Base-by-base conservation (phyloP, 1,139 yeast genomes). In the Pneumocystis sp. region DNA sequence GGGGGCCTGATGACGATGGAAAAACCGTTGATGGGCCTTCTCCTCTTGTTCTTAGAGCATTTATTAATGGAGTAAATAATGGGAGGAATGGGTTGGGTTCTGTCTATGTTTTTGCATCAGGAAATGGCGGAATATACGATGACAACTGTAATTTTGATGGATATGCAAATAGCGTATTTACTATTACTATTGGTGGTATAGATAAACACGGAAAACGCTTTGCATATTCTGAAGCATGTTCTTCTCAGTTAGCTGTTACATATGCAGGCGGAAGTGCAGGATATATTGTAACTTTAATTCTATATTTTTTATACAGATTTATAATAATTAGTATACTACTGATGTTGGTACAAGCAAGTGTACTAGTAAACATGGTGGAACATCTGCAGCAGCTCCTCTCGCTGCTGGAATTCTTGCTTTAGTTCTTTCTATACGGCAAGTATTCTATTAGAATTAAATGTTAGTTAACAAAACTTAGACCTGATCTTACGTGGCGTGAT, bases 1-100 rank as follows among this genome's bases (percentile, higher is more conserved):
- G 99, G 99, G 99, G 99, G 1, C 99, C 99, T 0, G 83, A 91
- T 1, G 99, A 95, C 74, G 88, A 91, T 74, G 99, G 98, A 0
- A 80, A 75, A 68, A 83, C 96, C 0, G 83, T 93, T 80, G 89
- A 89, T 63, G 95, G 83, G 5, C 98, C 98, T 0, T 89, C 89
- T 35, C 74, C 77, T 50, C 72, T 91, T 45, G 96, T 93, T 12
- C 82, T 83, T 71, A 84, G 87, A 69, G 96, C 98, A 0, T 81
- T 95, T 76, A 74, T 88, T 29, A 86, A 85, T 72, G 97, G 97
- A 64, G 80, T 89, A n/a, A 85, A 83, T 69, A 84, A 87, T 39
- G 99, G 99, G 25, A 81, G 99, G 70, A 75, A 80, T 21, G 83
- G 85, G 8, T 86, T 86, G 72, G 99, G 99, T 34, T 84, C 96